These are phyloP conservation scores for Hyphopichia khmerensis DNA, from an alignment of 1,139 yeast genomes.

Conservation along the genomic window DNA sequence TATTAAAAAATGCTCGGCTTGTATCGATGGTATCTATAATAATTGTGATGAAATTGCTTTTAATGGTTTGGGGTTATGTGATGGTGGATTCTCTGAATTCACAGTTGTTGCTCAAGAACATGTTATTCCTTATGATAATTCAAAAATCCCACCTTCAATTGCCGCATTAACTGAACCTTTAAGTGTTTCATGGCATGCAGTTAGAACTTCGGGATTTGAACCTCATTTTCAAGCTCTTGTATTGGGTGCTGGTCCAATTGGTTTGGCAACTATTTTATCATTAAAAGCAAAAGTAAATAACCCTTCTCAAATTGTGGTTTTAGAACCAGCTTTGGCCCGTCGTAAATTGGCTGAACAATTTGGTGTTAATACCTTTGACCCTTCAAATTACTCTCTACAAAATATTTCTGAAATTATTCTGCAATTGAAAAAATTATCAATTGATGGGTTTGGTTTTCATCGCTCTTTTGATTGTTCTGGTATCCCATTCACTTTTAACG, in stretches of 20 bases:
- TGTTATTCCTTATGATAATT: slow-evolving; percentile 44
- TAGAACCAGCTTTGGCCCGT: slow-evolving; percentile 60
- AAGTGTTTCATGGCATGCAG: slow-evolving; percentile 62
- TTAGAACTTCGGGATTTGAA: slow-evolving; percentile 42
- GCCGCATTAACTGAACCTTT: slow-evolving; percentile 60
- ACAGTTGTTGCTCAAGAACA: slow-evolving; percentile 49
- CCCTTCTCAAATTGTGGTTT: slow-evolving; percentile 52
- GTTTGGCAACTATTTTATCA: slow-evolving; percentile 55
- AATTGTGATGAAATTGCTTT: slow-evolving; percentile 44
- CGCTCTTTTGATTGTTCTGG: slow-evolving; percentile 66
- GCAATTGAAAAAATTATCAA: slow-evolving; percentile 37
- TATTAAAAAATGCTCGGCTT: slow-evolving; percentile 44
- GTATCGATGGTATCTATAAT: slow-evolving; percentile 45
- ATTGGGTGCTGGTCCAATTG: slow-evolving; percentile 65
- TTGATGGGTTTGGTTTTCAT: slow-evolving; percentile 54
- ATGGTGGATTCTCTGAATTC: slow-evolving; percentile 53
- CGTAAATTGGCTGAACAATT: slow-evolving; percentile 51
- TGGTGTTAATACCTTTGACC: slow-evolving; percentile 49
- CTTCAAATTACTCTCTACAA: slow-evolving; percentile 16
- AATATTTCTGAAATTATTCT: slow-evolving; percentile 26
- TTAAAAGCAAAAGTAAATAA: slow-evolving; percentile 48
- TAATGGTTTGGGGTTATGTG: slow-evolving; percentile 47
- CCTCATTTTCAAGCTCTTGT: slow-evolving; percentile 40
- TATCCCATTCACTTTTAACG: slow-evolving; percentile 50
- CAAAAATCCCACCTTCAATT: slow-evolving; percentile 45